Base-by-base conservation (phyloP, 768 basidiomycete genomes). In the Kwoniella sp. region DNA sequence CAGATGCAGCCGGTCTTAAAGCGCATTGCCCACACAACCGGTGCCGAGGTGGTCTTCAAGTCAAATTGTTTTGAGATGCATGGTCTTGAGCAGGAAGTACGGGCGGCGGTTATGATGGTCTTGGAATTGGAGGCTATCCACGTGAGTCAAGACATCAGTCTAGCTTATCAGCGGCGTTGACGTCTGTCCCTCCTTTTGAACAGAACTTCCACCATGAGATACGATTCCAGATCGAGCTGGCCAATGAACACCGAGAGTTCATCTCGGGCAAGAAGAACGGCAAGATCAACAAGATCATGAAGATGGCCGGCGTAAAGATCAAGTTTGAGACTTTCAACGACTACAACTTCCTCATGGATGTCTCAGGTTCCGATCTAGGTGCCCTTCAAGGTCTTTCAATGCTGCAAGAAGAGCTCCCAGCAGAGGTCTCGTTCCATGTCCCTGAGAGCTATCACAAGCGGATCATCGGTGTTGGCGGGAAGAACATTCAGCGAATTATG, bases 201-300 rank as follows among this genome's bases (percentile, higher is more conserved):
- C 66, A 94, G 93, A 84, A 87, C 41, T 97, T 94, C 84, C 92
- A 96, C 73, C 93, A 94, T 76, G 95, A 99, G 82, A 92, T 98
- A 69, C 90, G 93, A 55, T 97, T 98, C 84, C 94, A 97, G 82
- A 92, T 97, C 60, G 96, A 99, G 82, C 86, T 97, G 4, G 90
- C 93, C 48, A 95, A 95, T 79, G 96, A 99, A 79, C 94, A 98
- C 72, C 88, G 94, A 65, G 95, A 99, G 73, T 99, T 98, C 82
- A 96, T 99, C 81, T 91, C 90, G 62, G 95, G 95, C 50, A 99
- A 99, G 85, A 97, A 98, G 85, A 97, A 98, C 75, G 95, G 95
- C 63, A 99, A 99, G 83, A 92, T 97, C 81, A 97, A 97, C 84
- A 98, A 97, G 84, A 96, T 98, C 80, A 97, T 97, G 92, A 93